Conservation (phyloP, 371 early-diverging fungal genomes). For the Mucor velutinosus region DNA sequence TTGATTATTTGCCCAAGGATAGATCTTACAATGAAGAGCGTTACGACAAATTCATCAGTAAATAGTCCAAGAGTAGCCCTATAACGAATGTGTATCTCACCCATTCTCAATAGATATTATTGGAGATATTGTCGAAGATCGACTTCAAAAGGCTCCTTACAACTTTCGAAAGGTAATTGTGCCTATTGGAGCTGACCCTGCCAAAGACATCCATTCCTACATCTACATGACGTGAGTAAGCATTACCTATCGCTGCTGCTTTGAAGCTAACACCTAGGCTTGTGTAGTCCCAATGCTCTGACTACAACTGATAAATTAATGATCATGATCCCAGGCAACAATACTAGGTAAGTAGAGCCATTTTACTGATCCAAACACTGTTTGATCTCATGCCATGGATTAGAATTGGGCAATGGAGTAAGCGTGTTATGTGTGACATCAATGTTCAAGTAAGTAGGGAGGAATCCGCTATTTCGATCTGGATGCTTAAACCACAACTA, state of each 20-base stretch:
- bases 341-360: conserved; percentile 32
- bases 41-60: conserved; percentile 47
- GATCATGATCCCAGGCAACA: conserved; percentile 43
- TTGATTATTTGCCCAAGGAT: conserved; percentile 41
- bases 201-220: conserved; percentile 35
- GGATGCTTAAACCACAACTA: neutral
- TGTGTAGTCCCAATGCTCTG: conserved; percentile 45
- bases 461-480: neutral
- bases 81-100: too few relatives aligned
- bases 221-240: conserved; percentile 45
- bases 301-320: conserved; percentile 46
- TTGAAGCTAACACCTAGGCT: neutral
- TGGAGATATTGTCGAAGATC: conserved; percentile 39
- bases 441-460: conserved; percentile 32
- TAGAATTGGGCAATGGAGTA: conserved; percentile 51
- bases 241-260: neutral
- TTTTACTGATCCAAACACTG: neutral
- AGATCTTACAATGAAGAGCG: conserved; percentile 42
- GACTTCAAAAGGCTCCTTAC: conserved; percentile 31
- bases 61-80: neutral
- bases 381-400: neutral
- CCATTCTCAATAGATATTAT: conserved; percentile 29
- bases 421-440: conserved; percentile 48
- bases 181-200: conserved; percentile 38
- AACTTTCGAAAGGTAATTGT: conserved; percentile 34